Base-by-base conservation (phyloP, 108 stramenopile species). In the Skeletonema tropicum region DNA sequence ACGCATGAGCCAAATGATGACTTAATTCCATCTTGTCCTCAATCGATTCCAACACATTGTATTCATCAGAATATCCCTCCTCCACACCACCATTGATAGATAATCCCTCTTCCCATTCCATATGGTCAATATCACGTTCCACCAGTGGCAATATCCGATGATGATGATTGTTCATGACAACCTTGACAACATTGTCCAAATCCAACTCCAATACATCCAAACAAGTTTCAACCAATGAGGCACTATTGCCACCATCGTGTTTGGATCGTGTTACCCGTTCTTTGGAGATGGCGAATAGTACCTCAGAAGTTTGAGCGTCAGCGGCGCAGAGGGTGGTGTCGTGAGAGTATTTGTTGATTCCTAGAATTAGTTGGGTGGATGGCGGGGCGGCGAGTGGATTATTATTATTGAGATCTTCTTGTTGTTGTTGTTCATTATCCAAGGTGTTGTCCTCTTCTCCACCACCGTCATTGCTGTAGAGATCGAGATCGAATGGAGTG, bases 1-100 rank as follows among this genome's bases (percentile, higher is more conserved):
- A 98, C 29, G 96, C 97, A 87, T 98, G 97, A 8, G 97, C 97
- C 71, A 97, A 87, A 82, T 98, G 97, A 85, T 97, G 96, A 52
- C 94, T 95, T 55, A 98, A 64, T 83, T 97, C 97, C 25, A 83
- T 39, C 29, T 86, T 80, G 9, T 82, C 73, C 15, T 66, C 57
- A 11, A 67, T 63, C 29, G 60, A 61, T 19, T 55, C 52, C 52
- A 92, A 73, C 29, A 90, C 57, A 72, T 93, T 93, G 48, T 90
- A 87, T 48, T 92, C 91, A 64, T 91, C 85, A 4, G 85, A 83
- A 57, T 89, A 88, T 65, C 90, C 94, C 58, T 68, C 71, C 64
- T 92, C 92, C 0, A 41, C 45, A 13, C 91, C 92, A 9, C 83
- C 89, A 80, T 95, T 92, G 60, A 95, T 92, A 2, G 70, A 65